Percentiles rank a stretch among this genome's conserved stretches.
Evolutionary conservation across 331 rosid species (phyloP).

Genomic region (Prunus yedoensis): DNA sequence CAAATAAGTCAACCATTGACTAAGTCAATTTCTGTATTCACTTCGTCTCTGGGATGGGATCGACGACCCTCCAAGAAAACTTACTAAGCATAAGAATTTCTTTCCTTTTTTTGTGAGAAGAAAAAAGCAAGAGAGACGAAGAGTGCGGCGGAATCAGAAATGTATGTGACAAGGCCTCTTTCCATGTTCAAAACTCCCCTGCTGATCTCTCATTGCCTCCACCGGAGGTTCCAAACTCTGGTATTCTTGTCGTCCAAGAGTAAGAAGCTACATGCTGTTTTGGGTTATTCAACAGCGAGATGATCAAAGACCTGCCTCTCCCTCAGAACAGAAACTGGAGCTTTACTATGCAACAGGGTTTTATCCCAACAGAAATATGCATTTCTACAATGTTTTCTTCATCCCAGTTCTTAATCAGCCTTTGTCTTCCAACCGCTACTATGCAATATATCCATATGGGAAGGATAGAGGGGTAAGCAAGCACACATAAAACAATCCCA

Average conservation of each 20-base stretch:
- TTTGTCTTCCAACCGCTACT: constrained; percentile 51
- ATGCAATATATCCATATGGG: constrained; percentile 43
- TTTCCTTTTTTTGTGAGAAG: not conserved
- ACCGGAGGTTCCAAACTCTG: constrained; percentile 59
- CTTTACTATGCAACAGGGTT: constrained; percentile 13
- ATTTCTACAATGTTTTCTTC: constrained; percentile 30
- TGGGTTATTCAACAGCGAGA: constrained; percentile 26
- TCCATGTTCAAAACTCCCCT: constrained; percentile 44
- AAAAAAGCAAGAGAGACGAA: not conserved
- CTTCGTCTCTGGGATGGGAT: too few relatives aligned
- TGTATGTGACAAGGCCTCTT: constrained; percentile 72
- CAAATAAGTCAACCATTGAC: too few relatives aligned
- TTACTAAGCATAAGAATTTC: not conserved
- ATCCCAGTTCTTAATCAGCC: constrained; percentile 64
- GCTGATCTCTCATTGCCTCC: constrained; percentile 39
- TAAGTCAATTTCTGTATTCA: not conserved
- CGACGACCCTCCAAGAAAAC: not conserved
- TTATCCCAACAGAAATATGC: not conserved
- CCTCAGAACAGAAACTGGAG: constrained; percentile 60
- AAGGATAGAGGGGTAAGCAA: constrained; percentile 47
- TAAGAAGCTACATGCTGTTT: constrained; percentile 32
- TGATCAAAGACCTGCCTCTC: constrained; percentile 42
- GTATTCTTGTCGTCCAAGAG: constrained; percentile 55
- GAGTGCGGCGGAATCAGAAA: constrained; percentile 13
- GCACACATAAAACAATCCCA: too few relatives aligned